A percentile compares a stretch with the other conserved stretches of the same genome.
phyloP scores from a whole-genome alignment of 2,329 filamentous ascomycete species.

The Claviceps maximensis region DNA sequence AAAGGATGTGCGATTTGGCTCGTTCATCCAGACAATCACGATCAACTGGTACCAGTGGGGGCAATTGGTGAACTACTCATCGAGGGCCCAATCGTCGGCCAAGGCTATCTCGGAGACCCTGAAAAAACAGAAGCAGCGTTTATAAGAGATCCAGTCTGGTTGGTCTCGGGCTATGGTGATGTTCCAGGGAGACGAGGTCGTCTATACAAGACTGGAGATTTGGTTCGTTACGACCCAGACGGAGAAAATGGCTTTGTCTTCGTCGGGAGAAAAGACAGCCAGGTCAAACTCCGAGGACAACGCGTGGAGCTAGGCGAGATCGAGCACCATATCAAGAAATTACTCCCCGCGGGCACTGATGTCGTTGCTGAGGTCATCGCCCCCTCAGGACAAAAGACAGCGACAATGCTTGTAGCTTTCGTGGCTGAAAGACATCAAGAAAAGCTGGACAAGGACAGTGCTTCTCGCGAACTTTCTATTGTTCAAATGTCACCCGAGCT shows the following conservation, averaged over 20 bases:
- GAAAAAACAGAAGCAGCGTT: slow-evolving; percentile 32
- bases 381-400: background rate
- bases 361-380: slow-evolving; percentile 1
- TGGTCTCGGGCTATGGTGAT: background rate
- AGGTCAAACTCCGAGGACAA: slow-evolving; percentile 43
- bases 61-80: slow-evolving; percentile 24
- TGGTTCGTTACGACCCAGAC: slow-evolving; percentile 25
- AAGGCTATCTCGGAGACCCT: slow-evolving; percentile 34
- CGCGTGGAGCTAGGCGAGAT: slow-evolving; percentile 29
- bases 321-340: slow-evolving; percentile 7
- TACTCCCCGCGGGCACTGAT: background rate
- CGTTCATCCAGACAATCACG: slow-evolving; percentile 1
- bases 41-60: slow-evolving; percentile 16
- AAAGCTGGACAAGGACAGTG: background rate
- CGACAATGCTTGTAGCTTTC: background rate
- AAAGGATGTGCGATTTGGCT: slow-evolving; percentile 3
- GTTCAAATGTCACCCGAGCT: background rate
- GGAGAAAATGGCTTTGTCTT: slow-evolving; percentile 21
- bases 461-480: background rate
- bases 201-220: slow-evolving; percentile 34
- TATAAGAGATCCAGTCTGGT: slow-evolving; percentile 25
- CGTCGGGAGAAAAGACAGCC: slow-evolving; percentile 37
- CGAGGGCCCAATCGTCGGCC: slow-evolving; percentile 31
- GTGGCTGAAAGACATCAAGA: background rate
- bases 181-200: slow-evolving; percentile 8